phyloP scores from a whole-genome alignment of 495 filamentous ascomycete genomes.

The Penicillium pancosmium region DNA sequence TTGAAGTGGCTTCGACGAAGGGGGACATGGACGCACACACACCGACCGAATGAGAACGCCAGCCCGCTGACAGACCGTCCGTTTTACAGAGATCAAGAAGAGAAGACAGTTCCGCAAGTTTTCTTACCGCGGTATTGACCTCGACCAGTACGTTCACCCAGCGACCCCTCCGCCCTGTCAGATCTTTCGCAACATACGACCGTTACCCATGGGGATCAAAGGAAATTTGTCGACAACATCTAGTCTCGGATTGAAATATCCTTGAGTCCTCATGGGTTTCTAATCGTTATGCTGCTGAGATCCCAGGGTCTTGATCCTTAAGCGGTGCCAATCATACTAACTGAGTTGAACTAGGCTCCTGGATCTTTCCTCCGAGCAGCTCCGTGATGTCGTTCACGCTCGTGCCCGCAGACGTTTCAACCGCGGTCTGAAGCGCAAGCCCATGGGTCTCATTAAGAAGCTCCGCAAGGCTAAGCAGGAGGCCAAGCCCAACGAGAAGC shows the following conservation, averaged over 20 bases:
- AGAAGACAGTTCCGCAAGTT: conserved; percentile 99
- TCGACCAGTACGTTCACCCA: conserved; percentile 82
- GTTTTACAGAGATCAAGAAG: conserved; percentile 86
- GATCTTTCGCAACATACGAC: conserved; percentile 4
- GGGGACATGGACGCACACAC: conserved; percentile 30
- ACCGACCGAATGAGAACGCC: conserved; percentile 18
- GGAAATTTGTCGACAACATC: not conserved
- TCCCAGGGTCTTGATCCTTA: conserved; percentile 20
- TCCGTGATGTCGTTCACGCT: conserved; percentile 98
- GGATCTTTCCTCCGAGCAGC: conserved; percentile 96
- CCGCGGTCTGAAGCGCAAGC: conserved; percentile 98
- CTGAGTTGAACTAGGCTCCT: conserved; percentile 67
- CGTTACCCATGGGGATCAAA: not conserved
- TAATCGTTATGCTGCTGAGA: not conserved
- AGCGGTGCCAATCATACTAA: conserved; percentile 28
- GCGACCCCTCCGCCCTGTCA: conserved; percentile 44
- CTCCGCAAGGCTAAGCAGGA: conserved; percentile 99
- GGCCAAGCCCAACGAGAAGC: conserved; percentile 99
- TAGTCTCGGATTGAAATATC: not conserved
- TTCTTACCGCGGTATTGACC: conserved; percentile 98
- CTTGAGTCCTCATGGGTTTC: not conserved
- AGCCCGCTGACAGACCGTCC: conserved; percentile 44
- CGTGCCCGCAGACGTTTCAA: conserved; percentile 98
- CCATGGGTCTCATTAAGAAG: conserved; percentile 99
- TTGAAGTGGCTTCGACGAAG: conserved; percentile 23